Base-by-base conservation (phyloP, 441 rosid species). In the Mallotus repandus region DNA sequence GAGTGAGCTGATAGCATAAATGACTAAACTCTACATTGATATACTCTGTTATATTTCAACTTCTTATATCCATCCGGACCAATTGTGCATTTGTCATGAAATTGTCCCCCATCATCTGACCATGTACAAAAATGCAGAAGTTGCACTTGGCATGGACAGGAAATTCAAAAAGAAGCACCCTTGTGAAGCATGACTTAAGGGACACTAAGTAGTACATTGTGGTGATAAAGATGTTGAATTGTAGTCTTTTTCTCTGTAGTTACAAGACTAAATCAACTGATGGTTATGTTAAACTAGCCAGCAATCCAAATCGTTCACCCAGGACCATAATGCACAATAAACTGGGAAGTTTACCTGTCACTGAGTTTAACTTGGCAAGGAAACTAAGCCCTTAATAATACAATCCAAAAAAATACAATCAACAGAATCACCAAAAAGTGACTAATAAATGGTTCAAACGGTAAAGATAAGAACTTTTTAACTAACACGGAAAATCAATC, bases 391-490 rank as follows among this genome's bases (percentile, higher is more conserved):
- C 25, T 63, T 54, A 43, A 45, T 32, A 6, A 45, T 45, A 45
- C 48, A 16, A 53, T 52, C 8, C 18, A 32, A 68, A 56, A 19
- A 52, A 68, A n/a, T n/a, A 52, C 19, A 53, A 21, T 43, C 25
- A 43, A 29, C 25, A 53, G 46, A 73, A 61, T 49, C 19, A 62
- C 59, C n/a, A 38, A 12, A 73, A 55, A 18, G 55, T 18, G 25
- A 69, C 50, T 21, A 11, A 43, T 45, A 53, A 54, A 35, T 52
- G 18, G 67, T 14, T 63, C 32, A 48, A 52, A 68, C 5, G 35
- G 71, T 35, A 32, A 68, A 68, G 50, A 10, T 52, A 35, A 32
- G 32, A 18, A 65, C n/a, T 21, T 65, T 65, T 65, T 63, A 45
- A 38, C n/a, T 16, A 18, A 15, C 29, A 49, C 0, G 49, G 18